phyloP scores from a whole-genome alignment of 129 eudicot species.

The Flaveria trinervia region DNA sequence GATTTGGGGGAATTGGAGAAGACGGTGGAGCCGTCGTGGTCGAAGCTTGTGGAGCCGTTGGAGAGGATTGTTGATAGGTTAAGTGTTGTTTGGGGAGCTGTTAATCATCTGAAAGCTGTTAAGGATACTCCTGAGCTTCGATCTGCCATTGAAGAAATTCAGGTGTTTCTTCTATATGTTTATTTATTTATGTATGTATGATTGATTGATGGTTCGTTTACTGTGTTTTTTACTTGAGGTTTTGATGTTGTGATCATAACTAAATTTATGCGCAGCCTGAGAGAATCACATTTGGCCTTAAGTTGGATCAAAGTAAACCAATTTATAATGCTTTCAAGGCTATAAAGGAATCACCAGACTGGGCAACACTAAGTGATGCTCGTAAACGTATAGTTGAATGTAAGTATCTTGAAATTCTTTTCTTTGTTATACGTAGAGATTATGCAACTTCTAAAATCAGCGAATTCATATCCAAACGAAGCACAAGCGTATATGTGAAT shows the following conservation, averaged over 20 bases:
- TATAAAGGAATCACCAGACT: slow-evolving; percentile 70
- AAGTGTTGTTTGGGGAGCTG: slow-evolving; percentile 82
- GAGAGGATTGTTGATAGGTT: slow-evolving; percentile 71
- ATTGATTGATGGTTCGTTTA: slow-evolving; percentile 11
- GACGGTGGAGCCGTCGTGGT: slow-evolving; percentile 83
- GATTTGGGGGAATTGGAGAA: slow-evolving; percentile 81
- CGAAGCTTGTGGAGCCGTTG: slow-evolving; percentile 82
- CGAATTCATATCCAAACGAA: not conserved
- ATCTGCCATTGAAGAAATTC: slow-evolving; percentile 91
- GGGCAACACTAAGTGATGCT: slow-evolving; percentile 72
- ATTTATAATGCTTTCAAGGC: slow-evolving; percentile 85
- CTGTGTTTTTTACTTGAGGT: not conserved
- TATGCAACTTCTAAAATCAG: not conserved
- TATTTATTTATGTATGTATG: not conserved
- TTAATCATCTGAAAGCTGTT: slow-evolving; percentile 84
- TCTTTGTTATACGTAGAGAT: not conserved
- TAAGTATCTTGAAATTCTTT: slow-evolving; percentile 30
- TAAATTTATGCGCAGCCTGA: slow-evolving; percentile 60
- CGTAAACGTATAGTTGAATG: slow-evolving; percentile 88
- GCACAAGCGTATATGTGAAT: not conserved
- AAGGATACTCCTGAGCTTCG: slow-evolving; percentile 84
- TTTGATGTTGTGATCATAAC: not conserved
- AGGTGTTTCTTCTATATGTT: slow-evolving; percentile 42
- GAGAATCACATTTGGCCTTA: slow-evolving; percentile 75
- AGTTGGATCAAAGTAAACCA: slow-evolving; percentile 89